Base-by-base conservation (phyloP, 108 stramenopile genomes). In the Mediolabrus comicus region DNA sequence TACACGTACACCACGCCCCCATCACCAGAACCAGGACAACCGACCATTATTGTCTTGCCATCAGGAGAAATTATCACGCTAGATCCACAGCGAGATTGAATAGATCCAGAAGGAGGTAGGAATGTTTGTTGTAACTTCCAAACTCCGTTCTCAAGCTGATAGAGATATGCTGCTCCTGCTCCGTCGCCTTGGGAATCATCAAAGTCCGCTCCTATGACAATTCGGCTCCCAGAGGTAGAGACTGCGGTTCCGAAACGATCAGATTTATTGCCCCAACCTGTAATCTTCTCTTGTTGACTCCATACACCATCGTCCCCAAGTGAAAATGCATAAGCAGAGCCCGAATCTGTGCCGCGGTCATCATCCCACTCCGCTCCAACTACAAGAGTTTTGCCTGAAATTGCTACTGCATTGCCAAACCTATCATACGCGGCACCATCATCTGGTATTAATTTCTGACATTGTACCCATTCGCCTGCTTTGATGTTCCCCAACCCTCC, bases 401-500 rank as follows among this genome's bases (percentile, higher is more conserved):
- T 59, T 54, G 66, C 33, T 3, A 74, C 59, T 8, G 51, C 8
- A 43, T 33, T 74, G 11, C 65, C 74, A 62, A 74, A 74, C 41
- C 59, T 29, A 59, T 74, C 74, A n/a, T 28, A 33, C 0, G 74
- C 31, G 0, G 51, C 58, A 31, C 66, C 74, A 67, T 74, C 74
- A 22, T 74, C 74, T 16, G 66, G 74, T 34, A 73, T 49, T 16
- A 74, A 36, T 36, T 74, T 74, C 67, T 74, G 74, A 49, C 74
- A 74, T 38, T 74, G 65, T 1, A 74, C 38, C 74, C 74, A 74
- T 17, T 66, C 51, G n/a, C 65, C 65, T 0, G 38, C 58, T 36
- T 32, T 2, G 27, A 57, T 65, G 4, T 46, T 43, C 9, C 14
- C 22, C 22, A 24, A 17, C 7, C 41, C 14, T 5, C 74, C 65